Evolutionary conservation across 306 rosid species (phyloP).

Genomic region (Benincasa hispida): DNA sequence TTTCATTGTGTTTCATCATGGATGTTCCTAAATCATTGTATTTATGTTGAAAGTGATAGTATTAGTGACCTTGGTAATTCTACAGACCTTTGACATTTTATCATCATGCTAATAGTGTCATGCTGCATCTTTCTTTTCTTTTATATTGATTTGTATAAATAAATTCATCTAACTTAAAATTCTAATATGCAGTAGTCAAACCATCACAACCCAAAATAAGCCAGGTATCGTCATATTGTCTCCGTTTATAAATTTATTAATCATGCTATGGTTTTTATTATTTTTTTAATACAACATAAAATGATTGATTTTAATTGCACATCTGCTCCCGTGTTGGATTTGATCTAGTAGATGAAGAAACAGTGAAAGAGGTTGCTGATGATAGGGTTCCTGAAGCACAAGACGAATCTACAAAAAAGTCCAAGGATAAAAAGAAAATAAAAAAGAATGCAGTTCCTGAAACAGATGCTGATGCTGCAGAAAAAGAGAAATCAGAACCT

Average conservation of each 20-base stretch:
- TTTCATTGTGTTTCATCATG: background rate
- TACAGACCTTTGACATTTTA: background rate
- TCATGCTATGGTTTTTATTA: background rate
- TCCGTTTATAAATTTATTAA: background rate
- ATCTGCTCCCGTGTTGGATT: background rate
- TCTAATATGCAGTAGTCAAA: constrained; percentile 28
- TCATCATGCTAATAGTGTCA: background rate
- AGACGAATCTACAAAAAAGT: constrained; percentile 18
- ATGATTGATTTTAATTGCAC: background rate
- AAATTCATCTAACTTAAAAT: background rate
- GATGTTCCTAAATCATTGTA: background rate
- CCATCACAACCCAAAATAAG: constrained; percentile 23
- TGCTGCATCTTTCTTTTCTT: background rate
- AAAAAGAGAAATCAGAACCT: constrained; percentile 17
- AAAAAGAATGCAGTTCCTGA: constrained; percentile 38
- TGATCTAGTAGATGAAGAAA: constrained; percentile 6
- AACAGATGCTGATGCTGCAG: constrained; percentile 14
- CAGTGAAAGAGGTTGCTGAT: constrained; percentile 6
- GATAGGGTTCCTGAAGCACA: background rate
- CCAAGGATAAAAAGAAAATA: constrained; percentile 43
- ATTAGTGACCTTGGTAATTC: background rate
- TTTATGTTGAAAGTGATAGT: background rate
- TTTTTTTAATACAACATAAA: background rate
- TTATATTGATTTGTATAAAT: background rate
- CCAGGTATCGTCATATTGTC: constrained; percentile 31